Conservation (phyloP, 805 yeast species). For the Candida maris region DNA sequence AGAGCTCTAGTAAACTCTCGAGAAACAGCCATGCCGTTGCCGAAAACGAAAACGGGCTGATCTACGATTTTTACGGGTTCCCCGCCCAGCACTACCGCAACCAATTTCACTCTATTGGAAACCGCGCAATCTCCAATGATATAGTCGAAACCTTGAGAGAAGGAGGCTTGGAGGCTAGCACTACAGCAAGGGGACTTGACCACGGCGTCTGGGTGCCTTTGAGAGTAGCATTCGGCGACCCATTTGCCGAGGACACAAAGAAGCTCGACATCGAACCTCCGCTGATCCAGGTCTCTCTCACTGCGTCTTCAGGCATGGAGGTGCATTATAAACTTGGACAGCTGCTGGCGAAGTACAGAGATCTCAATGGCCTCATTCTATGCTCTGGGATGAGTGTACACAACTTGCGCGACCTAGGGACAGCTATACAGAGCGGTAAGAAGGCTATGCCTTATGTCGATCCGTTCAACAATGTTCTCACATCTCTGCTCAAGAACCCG, state of each 20-base stretch:
- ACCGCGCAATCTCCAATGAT: slow-evolving; percentile 40
- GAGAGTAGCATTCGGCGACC: slow-evolving; percentile 59
- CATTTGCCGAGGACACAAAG: slow-evolving; percentile 30
- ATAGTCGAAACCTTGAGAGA: slow-evolving; percentile 39
- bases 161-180: slow-evolving; percentile 41
- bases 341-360: slow-evolving; percentile 47
- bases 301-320: slow-evolving; percentile 39
- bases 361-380: slow-evolving; percentile 49
- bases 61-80: slow-evolving; percentile 76
- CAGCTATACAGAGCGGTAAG: slow-evolving; percentile 20
- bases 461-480: slow-evolving; percentile 48
- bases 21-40: slow-evolving; percentile 13
- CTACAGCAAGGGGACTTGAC: slow-evolving; percentile 64
- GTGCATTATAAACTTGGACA: slow-evolving; percentile 53
- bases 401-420: slow-evolving; percentile 55
- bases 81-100: slow-evolving; percentile 62
- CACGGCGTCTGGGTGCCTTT: slow-evolving; percentile 85
- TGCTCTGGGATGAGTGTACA: slow-evolving; percentile 82
- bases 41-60: slow-evolving; percentile 46
- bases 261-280: slow-evolving; percentile 46
- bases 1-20: slow-evolving; percentile 3
- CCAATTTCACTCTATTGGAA: slow-evolving; percentile 51
- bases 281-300: slow-evolving; percentile 48
- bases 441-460: slow-evolving; percentile 44
- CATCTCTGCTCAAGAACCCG: slow-evolving; percentile 34